A percentile compares a stretch with the other conserved stretches of the same genome.
Evolutionary conservation across 2,329 filamentous ascomycete species (phyloP).

Genomic region (Cadophora sp.): DNA sequence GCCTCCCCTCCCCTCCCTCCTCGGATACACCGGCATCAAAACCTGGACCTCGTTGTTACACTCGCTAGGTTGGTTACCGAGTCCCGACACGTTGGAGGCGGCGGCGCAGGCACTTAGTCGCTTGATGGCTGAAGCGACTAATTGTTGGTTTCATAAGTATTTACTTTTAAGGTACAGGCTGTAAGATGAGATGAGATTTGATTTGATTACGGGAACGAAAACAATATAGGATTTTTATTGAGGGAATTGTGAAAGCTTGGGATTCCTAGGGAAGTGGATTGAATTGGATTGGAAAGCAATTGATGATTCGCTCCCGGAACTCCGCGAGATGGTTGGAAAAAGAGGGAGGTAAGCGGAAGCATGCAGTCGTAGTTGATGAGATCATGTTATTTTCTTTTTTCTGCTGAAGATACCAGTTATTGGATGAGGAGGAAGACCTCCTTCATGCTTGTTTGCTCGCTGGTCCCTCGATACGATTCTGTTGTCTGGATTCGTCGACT

Average conservation of each 20-base stretch:
- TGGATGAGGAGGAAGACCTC: too few relatives aligned
- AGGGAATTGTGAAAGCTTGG: neutral
- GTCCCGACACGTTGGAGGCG: conserved; percentile 9
- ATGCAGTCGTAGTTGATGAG: too few relatives aligned
- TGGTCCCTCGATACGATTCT: neutral
- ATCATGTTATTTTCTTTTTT: too few relatives aligned
- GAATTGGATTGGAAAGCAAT: neutral
- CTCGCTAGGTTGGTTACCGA: too few relatives aligned
- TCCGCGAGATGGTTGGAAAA: neutral
- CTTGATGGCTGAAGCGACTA: too few relatives aligned
- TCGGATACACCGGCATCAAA: conserved; percentile 10
- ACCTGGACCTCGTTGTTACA: too few relatives aligned
- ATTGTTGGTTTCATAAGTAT: conserved; percentile 14
- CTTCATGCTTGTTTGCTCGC: too few relatives aligned
- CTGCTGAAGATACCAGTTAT: too few relatives aligned
- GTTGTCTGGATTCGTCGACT: neutral
- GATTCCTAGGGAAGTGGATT: neutral
- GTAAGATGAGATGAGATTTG: neutral
- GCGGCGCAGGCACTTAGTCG: neutral
- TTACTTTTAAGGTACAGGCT: too few relatives aligned
- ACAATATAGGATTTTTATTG: neutral
- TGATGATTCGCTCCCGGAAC: neutral
- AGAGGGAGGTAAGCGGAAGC: conserved; percentile 9
- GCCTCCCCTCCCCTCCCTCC: neutral
- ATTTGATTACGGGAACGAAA: neutral